These are phyloP conservation scores for Botryotinia convoluta DNA, from an alignment of 2,329 filamentous ascomycete genomes.

Conservation along the genomic window DNA sequence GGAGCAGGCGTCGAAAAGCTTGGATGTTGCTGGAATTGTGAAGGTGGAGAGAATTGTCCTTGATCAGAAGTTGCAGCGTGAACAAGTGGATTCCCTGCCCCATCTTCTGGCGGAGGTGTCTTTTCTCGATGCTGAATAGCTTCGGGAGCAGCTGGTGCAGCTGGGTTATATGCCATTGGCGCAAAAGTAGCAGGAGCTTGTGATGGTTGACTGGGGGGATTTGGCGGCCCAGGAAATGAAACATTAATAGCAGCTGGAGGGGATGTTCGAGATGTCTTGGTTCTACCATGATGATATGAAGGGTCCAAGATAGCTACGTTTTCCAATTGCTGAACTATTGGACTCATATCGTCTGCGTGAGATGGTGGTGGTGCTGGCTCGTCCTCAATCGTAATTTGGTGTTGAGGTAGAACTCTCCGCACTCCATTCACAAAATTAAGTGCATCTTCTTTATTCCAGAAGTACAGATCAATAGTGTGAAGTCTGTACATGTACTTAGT, in stretches of 20 bases:
- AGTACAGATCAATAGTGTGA: constrained; percentile 73
- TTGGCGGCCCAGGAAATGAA: constrained; percentile 35
- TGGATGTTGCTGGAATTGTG: constrained; percentile 39
- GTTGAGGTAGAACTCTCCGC: constrained; percentile 59
- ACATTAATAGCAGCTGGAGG: constrained; percentile 19
- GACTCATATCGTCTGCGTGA: constrained; percentile 54
- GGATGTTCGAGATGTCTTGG: constrained; percentile 32
- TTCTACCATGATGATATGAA: constrained; percentile 43
- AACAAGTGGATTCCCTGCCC: constrained; percentile 55
- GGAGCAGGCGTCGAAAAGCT: constrained; percentile 21
- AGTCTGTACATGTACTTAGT: constrained; percentile 77
- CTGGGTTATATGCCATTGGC: constrained; percentile 75
- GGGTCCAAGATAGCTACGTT: constrained; percentile 64
- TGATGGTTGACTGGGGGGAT: constrained; percentile 40
- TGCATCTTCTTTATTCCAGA: constrained; percentile 74
- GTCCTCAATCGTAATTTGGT: constrained; percentile 61
- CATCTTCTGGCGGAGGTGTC: constrained; percentile 72
- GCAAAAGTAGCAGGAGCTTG: constrained; percentile 43
- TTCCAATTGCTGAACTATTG: constrained; percentile 72
- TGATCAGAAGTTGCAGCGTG: constrained; percentile 58
- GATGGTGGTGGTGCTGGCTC: constrained; percentile 55
- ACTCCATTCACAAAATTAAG: constrained; percentile 67
- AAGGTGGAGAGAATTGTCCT: constrained; percentile 52
- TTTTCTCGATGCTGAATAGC: constrained; percentile 71
- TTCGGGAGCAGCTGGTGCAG: constrained; percentile 72